These are phyloP conservation scores for Nakazawaea ernobii DNA, from an alignment of 805 yeast species.

Conservation along the genomic window DNA sequence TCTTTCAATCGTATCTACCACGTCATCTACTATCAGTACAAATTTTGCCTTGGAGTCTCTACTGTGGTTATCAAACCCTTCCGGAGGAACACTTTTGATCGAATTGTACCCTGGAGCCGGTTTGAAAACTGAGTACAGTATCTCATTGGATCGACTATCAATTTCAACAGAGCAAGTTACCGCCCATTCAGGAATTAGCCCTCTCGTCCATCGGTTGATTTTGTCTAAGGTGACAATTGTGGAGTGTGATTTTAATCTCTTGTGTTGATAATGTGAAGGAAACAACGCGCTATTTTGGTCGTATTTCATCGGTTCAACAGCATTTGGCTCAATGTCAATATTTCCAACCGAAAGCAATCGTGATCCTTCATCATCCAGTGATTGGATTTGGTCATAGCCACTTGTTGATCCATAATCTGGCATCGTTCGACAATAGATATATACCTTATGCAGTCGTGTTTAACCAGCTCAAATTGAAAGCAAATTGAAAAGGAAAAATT, in stretches of 20 bases:
- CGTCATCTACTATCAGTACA: conserved; percentile 33
- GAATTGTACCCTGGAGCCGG: conserved; percentile 28
- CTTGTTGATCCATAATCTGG: not conserved
- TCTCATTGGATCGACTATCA: conserved; percentile 30
- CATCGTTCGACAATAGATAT: not conserved
- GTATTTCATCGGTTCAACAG: not conserved
- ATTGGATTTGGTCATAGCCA: not conserved
- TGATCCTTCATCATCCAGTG: not conserved
- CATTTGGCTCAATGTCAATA: not conserved
- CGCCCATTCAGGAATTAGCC: conserved; percentile 21
- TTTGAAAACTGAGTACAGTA: conserved; percentile 51
- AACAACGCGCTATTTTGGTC: not conserved
- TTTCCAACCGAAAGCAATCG: not conserved
- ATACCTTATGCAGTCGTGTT: not conserved
- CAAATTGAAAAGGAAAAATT: not conserved
- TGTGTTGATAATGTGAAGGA: not conserved
- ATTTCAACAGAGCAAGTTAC: conserved; percentile 12
- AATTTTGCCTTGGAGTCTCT: conserved; percentile 27
- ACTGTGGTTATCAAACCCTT: conserved; percentile 22
- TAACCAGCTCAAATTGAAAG: not conserved
- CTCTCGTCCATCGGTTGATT: conserved; percentile 19
- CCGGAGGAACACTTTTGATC: conserved; percentile 20
- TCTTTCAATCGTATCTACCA: conserved; percentile 39
- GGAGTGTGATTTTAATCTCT: conserved; percentile 1
- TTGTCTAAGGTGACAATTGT: conserved; percentile 12